Evolutionary conservation across 2,329 filamentous ascomycete species (phyloP).

Genomic region (Pseudohalonectria lignicola): DNA sequence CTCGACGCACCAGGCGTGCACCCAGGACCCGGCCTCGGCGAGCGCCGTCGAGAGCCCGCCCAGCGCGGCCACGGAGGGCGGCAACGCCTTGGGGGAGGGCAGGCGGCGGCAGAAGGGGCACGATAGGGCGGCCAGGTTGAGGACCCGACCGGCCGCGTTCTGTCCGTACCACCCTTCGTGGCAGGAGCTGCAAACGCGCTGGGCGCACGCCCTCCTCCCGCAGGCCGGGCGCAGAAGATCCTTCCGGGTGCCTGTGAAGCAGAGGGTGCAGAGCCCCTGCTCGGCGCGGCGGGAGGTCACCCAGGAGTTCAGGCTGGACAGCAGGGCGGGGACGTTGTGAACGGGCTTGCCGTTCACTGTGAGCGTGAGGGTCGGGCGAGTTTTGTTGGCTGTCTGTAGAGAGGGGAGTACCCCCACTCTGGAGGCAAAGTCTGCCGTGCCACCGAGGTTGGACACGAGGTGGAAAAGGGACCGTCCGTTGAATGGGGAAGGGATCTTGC

Average conservation of each 20-base stretch:
- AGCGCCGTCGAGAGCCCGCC: conserved; percentile 26
- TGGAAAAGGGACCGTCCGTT: conserved; percentile 26
- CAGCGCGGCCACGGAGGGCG: conserved; percentile 22
- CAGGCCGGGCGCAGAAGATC: conserved; percentile 27
- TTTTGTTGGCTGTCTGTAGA: not conserved
- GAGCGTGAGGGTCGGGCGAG: conserved; percentile 8
- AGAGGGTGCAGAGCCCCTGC: conserved; percentile 27
- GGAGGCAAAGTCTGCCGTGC: conserved; percentile 21
- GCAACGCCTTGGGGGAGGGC: conserved; percentile 24
- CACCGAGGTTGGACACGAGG: conserved; percentile 17
- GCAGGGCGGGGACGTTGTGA: conserved; percentile 25
- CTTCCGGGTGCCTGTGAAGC: conserved; percentile 27
- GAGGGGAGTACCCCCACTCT: conserved; percentile 2
- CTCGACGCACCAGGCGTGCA: conserved; percentile 35
- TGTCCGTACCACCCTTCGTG: conserved; percentile 32
- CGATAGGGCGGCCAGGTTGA: conserved; percentile 34
- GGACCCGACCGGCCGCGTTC: conserved; percentile 27
- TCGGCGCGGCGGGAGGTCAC: conserved; percentile 22
- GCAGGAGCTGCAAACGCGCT: conserved; percentile 30
- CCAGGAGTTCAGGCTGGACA: conserved; percentile 21
- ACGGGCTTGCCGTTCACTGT: conserved; percentile 24
- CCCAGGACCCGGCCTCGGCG: conserved; percentile 26
- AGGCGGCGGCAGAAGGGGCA: conserved; percentile 38
- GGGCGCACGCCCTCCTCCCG: conserved; percentile 29
- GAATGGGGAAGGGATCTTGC: conserved; percentile 23